Evolutionary conservation across 176 grass and related monocot species (phyloP).

Genomic region (Aegilops bicornis): DNA sequence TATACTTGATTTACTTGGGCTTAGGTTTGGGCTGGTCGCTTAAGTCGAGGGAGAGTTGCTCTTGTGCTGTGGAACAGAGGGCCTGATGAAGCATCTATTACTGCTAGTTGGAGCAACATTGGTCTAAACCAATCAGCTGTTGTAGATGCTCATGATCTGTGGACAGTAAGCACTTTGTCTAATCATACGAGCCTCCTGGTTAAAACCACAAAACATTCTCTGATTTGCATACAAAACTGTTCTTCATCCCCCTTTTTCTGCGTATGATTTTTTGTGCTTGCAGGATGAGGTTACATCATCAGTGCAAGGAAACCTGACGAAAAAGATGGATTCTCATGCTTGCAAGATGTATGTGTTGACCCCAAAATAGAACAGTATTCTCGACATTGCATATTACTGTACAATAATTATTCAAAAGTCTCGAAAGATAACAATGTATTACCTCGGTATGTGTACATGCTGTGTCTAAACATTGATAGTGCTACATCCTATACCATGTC

Average conservation of each 20-base stretch:
- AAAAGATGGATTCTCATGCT: constrained; percentile 35
- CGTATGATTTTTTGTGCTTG: neutral
- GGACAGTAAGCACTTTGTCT: constrained; percentile 42
- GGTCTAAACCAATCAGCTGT: constrained; percentile 36
- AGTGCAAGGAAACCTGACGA: constrained; percentile 31
- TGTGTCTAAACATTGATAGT: neutral
- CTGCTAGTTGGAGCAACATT: constrained; percentile 38
- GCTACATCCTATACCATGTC: constrained; percentile 15
- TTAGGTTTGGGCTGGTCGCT: constrained; percentile 57
- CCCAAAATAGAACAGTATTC: constrained; percentile 19
- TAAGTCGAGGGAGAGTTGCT: constrained; percentile 38
- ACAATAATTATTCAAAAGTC: constrained; percentile 3
- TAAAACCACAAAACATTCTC: neutral
- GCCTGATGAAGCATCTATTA: constrained; percentile 21
- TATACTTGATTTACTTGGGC: neutral
- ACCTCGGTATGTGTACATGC: neutral
- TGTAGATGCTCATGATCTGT: constrained; percentile 49
- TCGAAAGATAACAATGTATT: neutral
- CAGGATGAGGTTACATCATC: constrained; percentile 29
- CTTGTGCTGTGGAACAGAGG: constrained; percentile 57
- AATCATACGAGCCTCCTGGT: neutral
- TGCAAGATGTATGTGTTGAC: constrained; percentile 55
- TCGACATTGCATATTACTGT: neutral
- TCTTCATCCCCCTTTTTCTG: neutral
- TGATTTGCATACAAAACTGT: neutral